Percentiles rank a stretch among this genome's conserved stretches.
Evolutionary conservation across 1,284 basidiomycete genomes (phyloP).

Genomic region (Sanghuangporus sanghuang): DNA sequence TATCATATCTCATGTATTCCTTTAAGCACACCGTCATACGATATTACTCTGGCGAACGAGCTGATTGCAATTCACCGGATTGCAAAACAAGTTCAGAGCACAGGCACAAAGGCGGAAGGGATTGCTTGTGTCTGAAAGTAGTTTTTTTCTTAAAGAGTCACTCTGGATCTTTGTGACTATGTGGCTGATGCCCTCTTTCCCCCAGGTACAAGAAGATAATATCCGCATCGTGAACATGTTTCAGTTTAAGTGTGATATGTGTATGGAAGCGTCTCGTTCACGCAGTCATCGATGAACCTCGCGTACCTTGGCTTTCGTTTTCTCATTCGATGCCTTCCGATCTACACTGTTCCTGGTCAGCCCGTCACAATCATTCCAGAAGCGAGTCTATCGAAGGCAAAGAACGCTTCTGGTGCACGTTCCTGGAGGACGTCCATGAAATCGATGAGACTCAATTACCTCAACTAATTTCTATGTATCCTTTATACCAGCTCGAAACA

Average conservation of each 20-base stretch:
- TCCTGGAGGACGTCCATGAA: not conserved
- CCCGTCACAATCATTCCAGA: not conserved
- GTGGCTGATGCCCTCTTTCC: not conserved
- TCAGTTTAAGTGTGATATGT: conserved; percentile 44
- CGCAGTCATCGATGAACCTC: conserved; percentile 25
- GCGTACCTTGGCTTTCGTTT: conserved; percentile 2
- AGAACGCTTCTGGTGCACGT: not conserved
- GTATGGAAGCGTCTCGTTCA: conserved; percentile 31
- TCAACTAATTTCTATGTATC: not conserved
- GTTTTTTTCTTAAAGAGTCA: too few species aligned
- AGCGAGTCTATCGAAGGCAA: not conserved
- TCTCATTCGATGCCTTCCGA: not conserved
- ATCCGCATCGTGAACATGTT: conserved; percentile 43
- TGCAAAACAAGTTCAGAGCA: conserved; percentile 54
- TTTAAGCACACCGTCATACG: conserved; percentile 59
- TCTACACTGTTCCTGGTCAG: not conserved
- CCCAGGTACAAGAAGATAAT: conserved; percentile 35
- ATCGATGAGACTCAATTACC: not conserved
- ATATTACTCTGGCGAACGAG: conserved; percentile 51
- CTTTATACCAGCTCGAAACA: not conserved
- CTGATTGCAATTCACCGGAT: conserved; percentile 43
- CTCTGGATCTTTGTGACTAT: not conserved
- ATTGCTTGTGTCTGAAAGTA: conserved; percentile 45
- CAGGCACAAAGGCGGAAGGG: conserved; percentile 45
- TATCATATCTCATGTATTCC: not conserved